Evolutionary conservation across 108 stramenopile genomes (phyloP).

Genomic region (Nitzschia sp.): DNA sequence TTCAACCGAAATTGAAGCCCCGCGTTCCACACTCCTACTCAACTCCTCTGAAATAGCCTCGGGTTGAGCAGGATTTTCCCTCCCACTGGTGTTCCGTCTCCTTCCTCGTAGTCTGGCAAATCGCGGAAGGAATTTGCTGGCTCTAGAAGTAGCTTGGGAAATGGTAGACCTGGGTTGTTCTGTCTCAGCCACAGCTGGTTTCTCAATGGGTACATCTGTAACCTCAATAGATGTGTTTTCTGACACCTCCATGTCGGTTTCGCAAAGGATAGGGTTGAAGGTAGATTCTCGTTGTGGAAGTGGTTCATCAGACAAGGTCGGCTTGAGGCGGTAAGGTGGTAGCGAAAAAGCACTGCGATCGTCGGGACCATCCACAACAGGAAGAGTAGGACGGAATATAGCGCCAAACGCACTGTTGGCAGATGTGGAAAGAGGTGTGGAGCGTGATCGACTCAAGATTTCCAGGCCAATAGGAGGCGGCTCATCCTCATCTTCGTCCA

Average conservation of each 20-base stretch:
- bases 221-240: constrained; percentile 44
- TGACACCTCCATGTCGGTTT: constrained; percentile 16
- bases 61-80: constrained; percentile 33
- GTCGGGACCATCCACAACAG: constrained; percentile 3
- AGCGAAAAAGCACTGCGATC: constrained; percentile 33
- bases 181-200: background rate
- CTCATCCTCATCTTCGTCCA: constrained; percentile 29
- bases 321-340: constrained; percentile 20
- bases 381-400: constrained; percentile 23
- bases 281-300: constrained; percentile 8
- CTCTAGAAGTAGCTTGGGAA: constrained; percentile 14
- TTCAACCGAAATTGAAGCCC: background rate
- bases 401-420: constrained; percentile 40
- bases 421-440: constrained; percentile 35
- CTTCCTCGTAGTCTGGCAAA: constrained; percentile 24
- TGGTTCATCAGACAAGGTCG: constrained; percentile 9
- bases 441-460: constrained; percentile 35
- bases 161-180: background rate
- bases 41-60: constrained; percentile 20
- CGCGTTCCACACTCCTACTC: background rate
- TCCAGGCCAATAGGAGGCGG: constrained; percentile 33
- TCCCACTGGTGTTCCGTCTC: constrained; percentile 13
- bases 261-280: constrained; percentile 35
- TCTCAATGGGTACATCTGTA: constrained; percentile 10
- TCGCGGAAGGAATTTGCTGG: constrained; percentile 25